Base-by-base conservation (phyloP, 345 rosid species). In the Lepidium sativum region DNA sequence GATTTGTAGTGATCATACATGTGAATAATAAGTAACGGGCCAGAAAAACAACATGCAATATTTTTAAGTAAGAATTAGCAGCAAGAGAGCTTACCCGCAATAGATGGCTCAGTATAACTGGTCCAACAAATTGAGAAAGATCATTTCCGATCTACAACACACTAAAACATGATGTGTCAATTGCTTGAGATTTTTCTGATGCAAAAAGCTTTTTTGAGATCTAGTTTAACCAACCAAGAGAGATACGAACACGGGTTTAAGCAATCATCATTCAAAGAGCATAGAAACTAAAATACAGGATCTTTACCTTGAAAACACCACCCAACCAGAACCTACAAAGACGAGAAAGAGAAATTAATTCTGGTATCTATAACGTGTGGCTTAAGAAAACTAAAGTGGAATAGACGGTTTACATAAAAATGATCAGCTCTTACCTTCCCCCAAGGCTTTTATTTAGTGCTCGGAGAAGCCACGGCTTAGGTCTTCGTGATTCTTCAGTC, bases 381-480 rank as follows among this genome's bases (percentile, higher is more conserved):
- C 49, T 43, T 47, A 52, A 16, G 27, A 14, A 54, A 70, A 21
- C 21, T 41, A 52, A 25, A 41, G 15, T 53, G 60, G 20, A 35
- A 65, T 33, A 21, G 12, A 25, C 9, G 29, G 9, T 49, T 65
- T 72, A 9, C 12, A 39, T 32, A 44, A 69, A 37, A 14, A 13
- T 25, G 39, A 52, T 17, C 42, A 68, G 34, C 56, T 52, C 18
- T 40, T 79, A 89, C 99, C 91, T 86, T 71, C 84, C 71, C 56
- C 98, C 97, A 50, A 92, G 85, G 70, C 97, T 86, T 61, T 69
- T 80, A 76, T 92, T 87, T 50, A 92, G 57, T 54, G 90, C 92
- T 77, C 98, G 81, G 66, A 92, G 81, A 77, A 89, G 90, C 96
- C 95, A 87, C 6, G 98, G 97, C 35, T 78, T 89, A 56, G 84